Base-by-base conservation (phyloP, 2,329 filamentous ascomycete species). In the Chrysosporium keratinophilum region DNA sequence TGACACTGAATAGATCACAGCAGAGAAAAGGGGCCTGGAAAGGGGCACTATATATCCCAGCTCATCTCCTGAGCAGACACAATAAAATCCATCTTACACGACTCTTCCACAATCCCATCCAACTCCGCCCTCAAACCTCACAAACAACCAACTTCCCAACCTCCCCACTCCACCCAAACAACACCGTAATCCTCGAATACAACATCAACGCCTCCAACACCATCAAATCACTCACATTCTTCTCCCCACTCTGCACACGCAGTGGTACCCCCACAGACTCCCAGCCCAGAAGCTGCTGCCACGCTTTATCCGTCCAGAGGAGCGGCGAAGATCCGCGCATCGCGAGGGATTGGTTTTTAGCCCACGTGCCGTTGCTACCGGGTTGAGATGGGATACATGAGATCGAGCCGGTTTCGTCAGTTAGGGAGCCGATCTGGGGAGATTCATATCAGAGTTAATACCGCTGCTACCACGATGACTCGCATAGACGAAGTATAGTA, bases 391-490 rank as follows among this genome's bases (percentile, higher is more conserved):
- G 44, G 19, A 47, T 53, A 53, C 50, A 50, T 9, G 58, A 58
- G 28, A 76, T 67, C 14, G 65, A 63, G 15, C 69, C 76, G 0
- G 74, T 78, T 61, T 78, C 75, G 50, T 78, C 65, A 0, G 51
- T 57, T 0, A 66, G 44, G 0, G 58, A 54, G 5, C 54, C 56
- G 41, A 59, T 51, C 58, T 59, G 15, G 37, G 37, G 12, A n/a
- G n/a, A n/a, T n/a, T n/a, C n/a, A 15, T 42, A 39, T 51, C 43
- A 52, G 12, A 15, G 6, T 28, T 28, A 28, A 28, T 28, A 28
- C 23, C 7, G 3, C 7, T 28, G 7, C 7, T 28, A 28, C n/a
- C 12, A n/a, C 11, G 33, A 41, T 19, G 12, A 23, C 19, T n/a
- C n/a, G n/a, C n/a, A n/a, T n/a, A n/a, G n/a, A n/a, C n/a, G n/a